These are phyloP conservation scores for Arthrinium puccinioides DNA, from an alignment of 2,329 filamentous ascomycete species.

Conservation along the genomic window DNA sequence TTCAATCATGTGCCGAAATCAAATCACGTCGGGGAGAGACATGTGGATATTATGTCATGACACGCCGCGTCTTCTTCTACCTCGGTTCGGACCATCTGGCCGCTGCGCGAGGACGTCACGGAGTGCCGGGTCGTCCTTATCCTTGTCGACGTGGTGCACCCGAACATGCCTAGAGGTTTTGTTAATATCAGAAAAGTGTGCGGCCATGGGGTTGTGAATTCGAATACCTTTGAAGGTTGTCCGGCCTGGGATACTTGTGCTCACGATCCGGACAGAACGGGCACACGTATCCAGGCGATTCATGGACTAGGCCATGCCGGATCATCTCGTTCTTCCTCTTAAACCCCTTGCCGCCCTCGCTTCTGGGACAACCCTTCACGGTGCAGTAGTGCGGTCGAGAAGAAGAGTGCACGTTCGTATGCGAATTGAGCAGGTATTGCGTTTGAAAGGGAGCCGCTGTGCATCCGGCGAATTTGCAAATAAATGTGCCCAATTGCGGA, in stretches of 20 bases:
- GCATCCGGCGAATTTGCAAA: constrained; percentile 57
- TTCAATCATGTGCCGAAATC: not conserved
- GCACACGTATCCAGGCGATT: constrained; percentile 90
- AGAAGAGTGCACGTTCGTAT: constrained; percentile 65
- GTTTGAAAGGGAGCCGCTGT: constrained; percentile 70
- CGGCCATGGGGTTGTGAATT: not conserved
- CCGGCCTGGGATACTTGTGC: constrained; percentile 89
- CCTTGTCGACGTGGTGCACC: constrained; percentile 84
- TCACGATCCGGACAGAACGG: constrained; percentile 92
- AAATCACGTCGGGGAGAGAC: no score
- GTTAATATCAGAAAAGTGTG: not conserved
- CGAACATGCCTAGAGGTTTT: constrained; percentile 78
- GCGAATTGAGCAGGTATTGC: constrained; percentile 70
- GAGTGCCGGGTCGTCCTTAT: constrained; percentile 76
- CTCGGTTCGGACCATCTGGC: constrained; percentile 75
- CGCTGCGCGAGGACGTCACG: constrained; percentile 81
- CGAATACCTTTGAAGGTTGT: constrained; percentile 82
- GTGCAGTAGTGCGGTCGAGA: constrained; percentile 59
- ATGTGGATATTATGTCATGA: constrained; percentile 14
- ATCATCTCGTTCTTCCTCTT: constrained; percentile 72
- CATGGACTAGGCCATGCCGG: constrained; percentile 77
- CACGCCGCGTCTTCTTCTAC: constrained; percentile 61
- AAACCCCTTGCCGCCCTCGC: constrained; percentile 59
- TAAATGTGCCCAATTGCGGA: constrained; percentile 43
- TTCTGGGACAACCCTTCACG: constrained; percentile 54